These are phyloP conservation scores for Mycena rosella DNA, from an alignment of 768 basidiomycete genomes.

Conservation along the genomic window DNA sequence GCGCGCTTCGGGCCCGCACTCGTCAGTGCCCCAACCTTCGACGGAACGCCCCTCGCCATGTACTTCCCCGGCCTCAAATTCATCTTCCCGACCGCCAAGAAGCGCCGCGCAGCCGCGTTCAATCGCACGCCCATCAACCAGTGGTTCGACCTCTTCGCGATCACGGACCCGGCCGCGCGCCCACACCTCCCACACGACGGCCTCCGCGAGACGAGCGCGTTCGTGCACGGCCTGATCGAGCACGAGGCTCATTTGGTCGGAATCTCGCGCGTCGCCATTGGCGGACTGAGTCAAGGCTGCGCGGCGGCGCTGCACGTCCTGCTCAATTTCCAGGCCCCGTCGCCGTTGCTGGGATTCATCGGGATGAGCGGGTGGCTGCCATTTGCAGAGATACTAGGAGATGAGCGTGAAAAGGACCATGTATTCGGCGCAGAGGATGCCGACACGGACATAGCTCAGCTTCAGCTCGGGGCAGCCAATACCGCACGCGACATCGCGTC, in stretches of 20 bases:
- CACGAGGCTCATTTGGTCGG: constrained; percentile 21
- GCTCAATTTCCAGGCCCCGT: constrained; percentile 18
- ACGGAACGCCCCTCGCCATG: constrained; percentile 9
- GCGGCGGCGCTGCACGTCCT: constrained; percentile 26
- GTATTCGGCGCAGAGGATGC: constrained; percentile 1
- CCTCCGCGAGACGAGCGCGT: constrained; percentile 10
- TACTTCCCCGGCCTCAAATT: constrained; percentile 29
- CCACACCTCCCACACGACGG: constrained; percentile 22
- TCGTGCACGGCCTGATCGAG: constrained; percentile 13
- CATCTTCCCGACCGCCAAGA: constrained; percentile 31
- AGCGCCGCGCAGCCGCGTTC: constrained; percentile 23
- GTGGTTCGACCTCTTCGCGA: constrained; percentile 26
- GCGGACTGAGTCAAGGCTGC: constrained; percentile 31
- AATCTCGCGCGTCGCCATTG: constrained; percentile 8
- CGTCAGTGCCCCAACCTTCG: constrained; percentile 8
- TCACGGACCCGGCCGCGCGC: neutral
- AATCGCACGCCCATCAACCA: constrained; percentile 31
- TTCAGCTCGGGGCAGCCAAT: constrained; percentile 11
- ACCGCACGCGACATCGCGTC: constrained; percentile 27
- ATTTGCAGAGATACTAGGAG: constrained; percentile 15
- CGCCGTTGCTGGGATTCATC: constrained; percentile 20
- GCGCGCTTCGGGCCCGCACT: constrained; percentile 30
- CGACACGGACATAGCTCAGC: neutral
- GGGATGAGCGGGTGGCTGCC: constrained; percentile 32
- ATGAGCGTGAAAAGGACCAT: neutral